Base-by-base conservation (phyloP, 495 filamentous ascomycete genomes). In the Penicilliopsis zonata region DNA sequence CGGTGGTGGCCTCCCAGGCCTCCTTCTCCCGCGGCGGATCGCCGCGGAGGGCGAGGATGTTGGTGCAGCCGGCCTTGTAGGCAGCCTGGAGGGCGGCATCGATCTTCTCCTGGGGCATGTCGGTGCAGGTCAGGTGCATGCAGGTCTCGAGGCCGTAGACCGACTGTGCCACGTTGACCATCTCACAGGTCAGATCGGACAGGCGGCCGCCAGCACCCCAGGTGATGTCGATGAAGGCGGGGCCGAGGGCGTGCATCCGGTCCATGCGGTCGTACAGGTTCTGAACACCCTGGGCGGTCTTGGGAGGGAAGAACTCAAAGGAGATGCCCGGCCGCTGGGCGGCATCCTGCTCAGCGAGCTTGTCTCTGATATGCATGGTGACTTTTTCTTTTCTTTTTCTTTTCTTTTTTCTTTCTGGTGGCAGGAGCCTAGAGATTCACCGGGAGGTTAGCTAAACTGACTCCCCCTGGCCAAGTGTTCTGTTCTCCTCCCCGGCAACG, bases 181-280 rank as follows among this genome's bases (percentile, higher is more conserved):
- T 99, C 49, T 99, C 92, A 54, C 80, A 86, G 8, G 92, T 99
- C 49, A 99, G 63, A 38, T 92, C 76, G 27, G 88, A 90, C 34
- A 84, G 70, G 41, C 80, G 76, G 19, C 92, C 92, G 37, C 92
- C 92, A 30, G 92, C 92, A 40, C 93, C 93, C 92, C 92, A 99
- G 31, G 92, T 99, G 52, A 99, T 77, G 56, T 99, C 92, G 52
- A 99, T 84, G 62, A 96, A 99, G 39, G 82, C 76, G 9, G 92
- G 92, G 0, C 90, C 88, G 35, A 90, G 72, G 43, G 70, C 69
- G 55, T 96, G 84, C 92, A 99, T 99, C 51, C 87, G 86, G 63
- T 99, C 86, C 83, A 99, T 96, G 44, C 87, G 81, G 53, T 99
- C 92, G 63, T 99, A 99, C 34, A 99, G 75, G 53, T 99, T 99